Evolutionary conservation across 257 asterid species (phyloP), one percentile per base, ranked within the genome.

Genomic region (Coffea eugenioides): DNA sequence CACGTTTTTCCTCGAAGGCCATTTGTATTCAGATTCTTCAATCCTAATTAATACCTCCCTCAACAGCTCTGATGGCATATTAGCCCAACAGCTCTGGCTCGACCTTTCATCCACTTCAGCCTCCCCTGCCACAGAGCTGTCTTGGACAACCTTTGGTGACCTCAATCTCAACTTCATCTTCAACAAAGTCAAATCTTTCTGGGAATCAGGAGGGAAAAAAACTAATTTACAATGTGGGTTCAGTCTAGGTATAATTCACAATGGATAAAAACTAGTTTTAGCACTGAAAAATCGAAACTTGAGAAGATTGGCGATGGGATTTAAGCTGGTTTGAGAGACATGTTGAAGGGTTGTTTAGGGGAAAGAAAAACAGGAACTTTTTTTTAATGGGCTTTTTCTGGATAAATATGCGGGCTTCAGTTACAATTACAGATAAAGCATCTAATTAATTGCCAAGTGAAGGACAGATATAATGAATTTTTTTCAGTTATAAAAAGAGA

Each of bases 1-100:
- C 8, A 94, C 98, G 78, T 86, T 89, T 78, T 88, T 91, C 79
- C 98, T 94, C 39, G 82, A 84, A 73, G 97, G 97, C 95, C 97
- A 91, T 68, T 89, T 87, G 1, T 89, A 77, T 78, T 88, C 97
- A 21, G 88, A 83, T 62, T 88, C 94, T 82, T 94, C 98, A 14
- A 94, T 82, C 83, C 77, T 91, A 76, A 86, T 59, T 82, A 91
- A 57, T n/a, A 94, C 90, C 82, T 93, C 96, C 74, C 97, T 94
- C 78, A 93, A 69, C 49, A 94, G 74, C 76, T 94, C 98, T 71
- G 80, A 52, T n/a, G 98, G 97, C 91, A 94, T 83, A 77, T 83
- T 88, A 79, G 88, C 87, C 98, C 97, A 94, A 84, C 81, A 86
- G 77, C 89, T 86, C 77, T 65, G 77, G 75, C 74, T 68, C 67